Conservation (phyloP, 441 rosid genomes). For the Adansonia rubrostipa region DNA sequence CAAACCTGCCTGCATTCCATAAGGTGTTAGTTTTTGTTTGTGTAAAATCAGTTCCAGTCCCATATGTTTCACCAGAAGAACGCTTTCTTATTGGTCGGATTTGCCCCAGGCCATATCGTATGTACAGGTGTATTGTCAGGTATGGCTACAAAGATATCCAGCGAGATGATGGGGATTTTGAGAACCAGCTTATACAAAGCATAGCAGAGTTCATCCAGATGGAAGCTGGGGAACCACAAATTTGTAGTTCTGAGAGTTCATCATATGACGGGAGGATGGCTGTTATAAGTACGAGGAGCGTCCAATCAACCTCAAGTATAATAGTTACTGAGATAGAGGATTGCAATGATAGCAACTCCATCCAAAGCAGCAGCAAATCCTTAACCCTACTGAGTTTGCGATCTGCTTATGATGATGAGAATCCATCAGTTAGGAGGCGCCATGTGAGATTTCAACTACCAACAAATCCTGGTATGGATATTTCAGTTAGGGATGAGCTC, state of each 20-base stretch:
- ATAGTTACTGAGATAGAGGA: slow-evolving; percentile 60
- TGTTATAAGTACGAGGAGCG: slow-evolving; percentile 67
- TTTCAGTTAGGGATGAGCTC: slow-evolving; percentile 78
- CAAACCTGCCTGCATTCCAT: slow-evolving; percentile 92
- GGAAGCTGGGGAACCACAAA: slow-evolving; percentile 79
- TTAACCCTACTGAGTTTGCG: slow-evolving; percentile 63
- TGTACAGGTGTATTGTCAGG: slow-evolving; percentile 93
- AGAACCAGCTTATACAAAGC: slow-evolving; percentile 80
- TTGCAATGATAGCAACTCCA: slow-evolving; percentile 38
- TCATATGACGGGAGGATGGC: slow-evolving; percentile 92
- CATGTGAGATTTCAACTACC: slow-evolving; percentile 71
- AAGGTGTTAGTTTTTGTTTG: slow-evolving; percentile 88
- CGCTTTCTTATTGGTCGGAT: slow-evolving; percentile 93
- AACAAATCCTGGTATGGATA: slow-evolving; percentile 59
- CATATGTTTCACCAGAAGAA: slow-evolving; percentile 77
- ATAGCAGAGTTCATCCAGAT: slow-evolving; percentile 94
- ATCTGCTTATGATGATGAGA: slow-evolving; percentile 70
- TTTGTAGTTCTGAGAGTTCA: slow-evolving; percentile 54
- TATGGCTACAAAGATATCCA: slow-evolving; percentile 94
- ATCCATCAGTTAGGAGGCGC: slow-evolving; percentile 55
- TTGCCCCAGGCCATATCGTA: slow-evolving; percentile 88
- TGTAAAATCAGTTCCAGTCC: slow-evolving; percentile 94
- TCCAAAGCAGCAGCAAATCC: slow-evolving; percentile 81
- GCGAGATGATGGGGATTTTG: slow-evolving; percentile 78
- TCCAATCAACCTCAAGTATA: slow-evolving; percentile 56